Evolutionary conservation across 164 flowering plant genomes (phyloP).

Genomic region (Liquidambar formosana): DNA sequence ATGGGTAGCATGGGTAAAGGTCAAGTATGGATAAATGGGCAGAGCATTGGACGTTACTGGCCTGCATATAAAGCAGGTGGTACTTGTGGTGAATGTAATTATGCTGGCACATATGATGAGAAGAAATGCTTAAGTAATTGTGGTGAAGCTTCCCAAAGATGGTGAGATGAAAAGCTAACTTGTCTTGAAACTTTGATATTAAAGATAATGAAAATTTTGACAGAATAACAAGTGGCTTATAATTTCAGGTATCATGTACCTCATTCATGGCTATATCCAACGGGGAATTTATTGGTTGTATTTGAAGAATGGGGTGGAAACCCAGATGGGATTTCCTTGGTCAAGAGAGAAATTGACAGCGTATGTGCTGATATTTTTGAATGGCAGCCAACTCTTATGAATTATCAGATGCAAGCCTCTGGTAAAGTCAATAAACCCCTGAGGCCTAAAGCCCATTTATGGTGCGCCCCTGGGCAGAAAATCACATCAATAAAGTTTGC

Average conservation of each 20-base stretch:
- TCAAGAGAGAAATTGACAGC: conserved; percentile 63
- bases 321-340: conserved; percentile 68
- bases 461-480: conserved; percentile 78
- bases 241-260: conserved; percentile 81
- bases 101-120: conserved; percentile 69
- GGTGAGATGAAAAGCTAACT: conserved; percentile 40
- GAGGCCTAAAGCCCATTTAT: conserved; percentile 82
- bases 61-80: conserved; percentile 86
- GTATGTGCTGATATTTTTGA: conserved; percentile 86
- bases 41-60: conserved; percentile 89
- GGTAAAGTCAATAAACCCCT: conserved; percentile 62
- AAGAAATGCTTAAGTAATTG: conserved; percentile 78
- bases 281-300: conserved; percentile 72
- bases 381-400: conserved; percentile 77
- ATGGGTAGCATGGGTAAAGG: conserved; percentile 96
- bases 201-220: neutral
- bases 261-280: conserved; percentile 72
- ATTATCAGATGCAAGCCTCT: conserved; percentile 62
- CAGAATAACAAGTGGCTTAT: conserved; percentile 1
- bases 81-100: conserved; percentile 58
- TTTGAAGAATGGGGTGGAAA: conserved; percentile 86
- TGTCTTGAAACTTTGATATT: neutral
- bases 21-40: conserved; percentile 90
- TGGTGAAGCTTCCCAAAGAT: conserved; percentile 91
- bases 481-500: conserved; percentile 89